Conservation (phyloP, 2,329 filamentous ascomycete genomes). For the Helicocarpus griseus region DNA sequence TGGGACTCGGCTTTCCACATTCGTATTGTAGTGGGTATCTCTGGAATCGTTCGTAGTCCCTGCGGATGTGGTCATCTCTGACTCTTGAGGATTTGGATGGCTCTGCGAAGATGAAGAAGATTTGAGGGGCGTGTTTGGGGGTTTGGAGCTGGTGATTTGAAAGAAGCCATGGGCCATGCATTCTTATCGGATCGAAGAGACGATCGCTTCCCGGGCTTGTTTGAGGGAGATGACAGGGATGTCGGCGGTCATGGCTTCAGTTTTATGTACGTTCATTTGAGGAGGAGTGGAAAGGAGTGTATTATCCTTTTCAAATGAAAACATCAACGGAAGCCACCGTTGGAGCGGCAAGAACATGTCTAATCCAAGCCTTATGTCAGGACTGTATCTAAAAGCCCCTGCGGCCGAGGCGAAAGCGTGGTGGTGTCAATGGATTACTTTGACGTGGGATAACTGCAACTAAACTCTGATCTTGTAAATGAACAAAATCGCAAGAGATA, state of each 20-base stretch:
- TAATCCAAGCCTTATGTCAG: too few species aligned
- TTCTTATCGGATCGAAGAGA: background rate
- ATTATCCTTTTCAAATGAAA: background rate
- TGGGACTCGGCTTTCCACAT: background rate
- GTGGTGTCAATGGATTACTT: too few species aligned
- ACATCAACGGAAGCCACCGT: too few species aligned
- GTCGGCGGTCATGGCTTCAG: background rate
- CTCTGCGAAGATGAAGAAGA: background rate
- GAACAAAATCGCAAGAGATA: too few species aligned
- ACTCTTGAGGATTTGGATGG: background rate
- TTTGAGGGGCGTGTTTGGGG: too few species aligned
- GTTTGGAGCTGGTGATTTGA: background rate
- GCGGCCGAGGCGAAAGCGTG: too few species aligned
- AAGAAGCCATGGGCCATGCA: background rate
- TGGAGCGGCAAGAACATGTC: too few species aligned
- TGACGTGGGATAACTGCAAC: too few species aligned
- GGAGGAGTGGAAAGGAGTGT: background rate
- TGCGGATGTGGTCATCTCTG: background rate
- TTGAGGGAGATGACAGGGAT: background rate
- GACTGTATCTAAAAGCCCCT: too few species aligned
- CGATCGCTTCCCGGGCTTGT: background rate
- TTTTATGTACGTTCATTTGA: background rate
- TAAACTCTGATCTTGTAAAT: too few species aligned
- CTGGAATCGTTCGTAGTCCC: constrained; percentile 2
- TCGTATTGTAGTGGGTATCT: background rate